Evolutionary conservation across 768 basidiomycete genomes (phyloP), one percentile per base, ranked within the genome.

Genomic region (Ramaria sp.): DNA sequence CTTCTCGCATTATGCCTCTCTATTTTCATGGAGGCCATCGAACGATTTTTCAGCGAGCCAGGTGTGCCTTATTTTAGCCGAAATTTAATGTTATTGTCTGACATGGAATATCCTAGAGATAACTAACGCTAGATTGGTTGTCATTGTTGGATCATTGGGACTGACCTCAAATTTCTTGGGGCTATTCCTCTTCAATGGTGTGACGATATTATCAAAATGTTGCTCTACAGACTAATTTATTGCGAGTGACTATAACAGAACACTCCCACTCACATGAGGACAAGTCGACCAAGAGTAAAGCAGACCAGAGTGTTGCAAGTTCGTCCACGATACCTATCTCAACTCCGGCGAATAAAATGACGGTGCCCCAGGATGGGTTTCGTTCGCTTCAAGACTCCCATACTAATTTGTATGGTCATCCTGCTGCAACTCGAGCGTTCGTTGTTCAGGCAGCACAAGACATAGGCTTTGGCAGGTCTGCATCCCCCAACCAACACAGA

Each of bases 1-100:
- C 79, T 99, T 5, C 77, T 97, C 41, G 96, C 96, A 0, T 79
- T 98, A 0, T 99, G 96, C 70, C 93, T 98, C 69, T 92, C 93
- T 5, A 97, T 99, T 60, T 83, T 79, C 44, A 71, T 98, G 61
- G 95, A 99, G 66, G 94, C 96, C 5, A 69, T 98, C 44, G 82
- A 88, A 58, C 79, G 96, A 38, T 91, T 97, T 73, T 88, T 97
- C 71, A 78, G 73, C 57, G 81, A 82, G 4, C 85, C 86, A 59
- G 89, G 93, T 87, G 58, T 49, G 74, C 62, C 7, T 24, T 6
- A n/a, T n/a, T 22, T 53, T 39, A 30, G 41, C 27, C 18, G 57
- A 36, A 41, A 51, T 16, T 30, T 51, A 45, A 20, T 36, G 34
- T 18, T 4, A 15, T 30, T 42, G 18, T 18, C 36, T 59, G 30